Percentiles rank a stretch among this genome's conserved stretches.
Conservation (phyloP, 2,329 filamentous ascomycete species). For the Diaporthe nobilis region DNA sequence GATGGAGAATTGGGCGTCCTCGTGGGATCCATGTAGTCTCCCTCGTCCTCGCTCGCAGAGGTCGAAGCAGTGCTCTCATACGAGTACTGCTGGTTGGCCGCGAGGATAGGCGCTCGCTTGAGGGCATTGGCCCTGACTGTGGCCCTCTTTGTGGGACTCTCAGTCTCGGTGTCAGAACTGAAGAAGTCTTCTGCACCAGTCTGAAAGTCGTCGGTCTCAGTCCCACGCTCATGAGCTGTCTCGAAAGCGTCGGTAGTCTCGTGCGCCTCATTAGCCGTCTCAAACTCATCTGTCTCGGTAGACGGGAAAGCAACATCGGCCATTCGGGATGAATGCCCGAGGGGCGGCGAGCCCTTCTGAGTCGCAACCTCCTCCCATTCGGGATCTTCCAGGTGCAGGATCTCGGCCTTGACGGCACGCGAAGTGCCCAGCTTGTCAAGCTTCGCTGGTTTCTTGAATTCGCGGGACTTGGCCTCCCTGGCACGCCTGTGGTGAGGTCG, state of each 20-base stretch:
- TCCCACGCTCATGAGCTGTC: conserved; percentile 82
- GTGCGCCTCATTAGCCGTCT: conserved; percentile 87
- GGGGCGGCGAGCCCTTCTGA: conserved; percentile 44
- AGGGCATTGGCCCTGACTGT: conserved; percentile 47
- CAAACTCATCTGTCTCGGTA: conserved; percentile 76
- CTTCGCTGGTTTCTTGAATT: conserved; percentile 80
- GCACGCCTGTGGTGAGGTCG: conserved; percentile 64
- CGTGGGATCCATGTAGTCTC: conserved; percentile 65
- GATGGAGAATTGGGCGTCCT: conserved; percentile 75
- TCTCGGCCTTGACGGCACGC: conserved; percentile 81
- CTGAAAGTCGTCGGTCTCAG: conserved; percentile 95
- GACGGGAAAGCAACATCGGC: conserved; percentile 41
- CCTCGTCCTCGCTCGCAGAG: conserved; percentile 80
- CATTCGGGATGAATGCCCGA: conserved; percentile 35
- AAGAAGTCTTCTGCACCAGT: conserved; percentile 86
- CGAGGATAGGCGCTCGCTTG: conserved; percentile 58
- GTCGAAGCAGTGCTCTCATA: conserved; percentile 92
- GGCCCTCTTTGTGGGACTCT: conserved; percentile 67
- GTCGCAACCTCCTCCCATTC: conserved; percentile 85
- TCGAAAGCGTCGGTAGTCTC: conserved; percentile 79
- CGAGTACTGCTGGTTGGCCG: conserved; percentile 68
- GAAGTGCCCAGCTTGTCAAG: conserved; percentile 82
- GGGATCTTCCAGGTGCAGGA: conserved; percentile 83
- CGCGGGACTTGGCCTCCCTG: conserved; percentile 74
- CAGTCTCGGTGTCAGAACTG: conserved; percentile 90